These are phyloP conservation scores for Diutina sp. DNA, from an alignment of 1,139 yeast genomes.

Conservation along the genomic window DNA sequence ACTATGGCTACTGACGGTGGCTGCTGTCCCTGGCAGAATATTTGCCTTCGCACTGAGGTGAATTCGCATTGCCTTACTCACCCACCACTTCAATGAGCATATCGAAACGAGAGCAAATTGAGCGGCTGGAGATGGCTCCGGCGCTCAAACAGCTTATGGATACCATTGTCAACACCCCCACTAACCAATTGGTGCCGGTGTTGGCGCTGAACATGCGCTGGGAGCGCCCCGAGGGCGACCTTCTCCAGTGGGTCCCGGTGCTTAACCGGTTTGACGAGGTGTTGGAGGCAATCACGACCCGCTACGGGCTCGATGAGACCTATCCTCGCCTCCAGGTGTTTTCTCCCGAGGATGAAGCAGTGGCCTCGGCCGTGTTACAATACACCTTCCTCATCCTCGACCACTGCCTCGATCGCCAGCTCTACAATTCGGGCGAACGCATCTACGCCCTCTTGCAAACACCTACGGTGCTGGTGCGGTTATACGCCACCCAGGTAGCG, in stretches of 20 bases:
- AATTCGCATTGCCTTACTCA: background rate
- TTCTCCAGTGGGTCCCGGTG: slow-evolving; percentile 67
- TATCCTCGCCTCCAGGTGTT: slow-evolving; percentile 34
- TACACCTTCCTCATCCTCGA: slow-evolving; percentile 57
- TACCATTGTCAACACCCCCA: slow-evolving; percentile 16
- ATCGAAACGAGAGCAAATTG: slow-evolving; percentile 16
- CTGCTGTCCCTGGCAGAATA: too few relatives aligned
- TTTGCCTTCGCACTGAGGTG: background rate
- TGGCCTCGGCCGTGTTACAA: slow-evolving; percentile 40
- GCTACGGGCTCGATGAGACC: slow-evolving; percentile 41
- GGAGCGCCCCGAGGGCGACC: slow-evolving; percentile 62
- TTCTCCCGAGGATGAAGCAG: slow-evolving; percentile 26
- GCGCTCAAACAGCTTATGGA: slow-evolving; percentile 27
- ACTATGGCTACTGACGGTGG: too few relatives aligned
- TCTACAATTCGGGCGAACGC: slow-evolving; percentile 57
- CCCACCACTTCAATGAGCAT: background rate
- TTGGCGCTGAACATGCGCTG: slow-evolving; percentile 26
- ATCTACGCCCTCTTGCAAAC: slow-evolving; percentile 49
- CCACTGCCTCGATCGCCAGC: slow-evolving; percentile 53
- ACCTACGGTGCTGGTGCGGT: slow-evolving; percentile 45
- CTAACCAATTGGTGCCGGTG: slow-evolving; percentile 18
- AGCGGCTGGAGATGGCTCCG: slow-evolving; percentile 19
- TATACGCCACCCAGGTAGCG: slow-evolving; percentile 53
- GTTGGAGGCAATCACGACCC: slow-evolving; percentile 37
- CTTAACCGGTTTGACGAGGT: slow-evolving; percentile 65